A percentile compares a stretch with the other conserved stretches of the same genome.
Conservation (phyloP, 176 grass and related monocot genomes). For the Rhynchospora tenuis region DNA sequence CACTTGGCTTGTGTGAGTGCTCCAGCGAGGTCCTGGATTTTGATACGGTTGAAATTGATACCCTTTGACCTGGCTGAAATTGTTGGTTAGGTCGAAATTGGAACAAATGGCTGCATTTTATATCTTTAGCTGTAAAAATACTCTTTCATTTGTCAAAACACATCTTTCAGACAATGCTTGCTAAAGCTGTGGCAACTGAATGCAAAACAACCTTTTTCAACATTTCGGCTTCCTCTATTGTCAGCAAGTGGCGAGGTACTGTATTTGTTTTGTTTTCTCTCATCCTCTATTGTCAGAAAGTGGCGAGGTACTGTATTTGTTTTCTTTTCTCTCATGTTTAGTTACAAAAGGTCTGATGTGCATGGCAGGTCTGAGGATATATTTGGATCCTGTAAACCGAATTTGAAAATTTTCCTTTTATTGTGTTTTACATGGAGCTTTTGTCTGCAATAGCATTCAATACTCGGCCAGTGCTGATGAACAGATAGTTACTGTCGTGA, state of each 20-base stretch:
- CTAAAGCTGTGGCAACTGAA: constrained; percentile 93
- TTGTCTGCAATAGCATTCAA: neutral
- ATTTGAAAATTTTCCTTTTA: neutral
- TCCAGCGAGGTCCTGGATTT: neutral
- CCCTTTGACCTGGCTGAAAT: neutral
- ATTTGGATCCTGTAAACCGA: neutral
- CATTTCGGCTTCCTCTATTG: constrained; percentile 92
- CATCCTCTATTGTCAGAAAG: constrained; percentile 82
- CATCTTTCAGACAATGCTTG: constrained; percentile 88
- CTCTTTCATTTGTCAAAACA: constrained; percentile 11
- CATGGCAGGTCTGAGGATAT: neutral
- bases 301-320: constrained; percentile 55
- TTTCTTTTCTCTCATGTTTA: constrained; percentile 14
- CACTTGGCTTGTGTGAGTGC: neutral
- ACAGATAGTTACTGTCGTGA: neutral
- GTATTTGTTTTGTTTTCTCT: constrained; percentile 16
- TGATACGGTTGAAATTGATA: no score
- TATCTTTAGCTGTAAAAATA: neutral
- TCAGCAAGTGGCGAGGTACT: constrained; percentile 93
- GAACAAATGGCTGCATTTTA: constrained; percentile 14
- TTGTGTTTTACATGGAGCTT: neutral
- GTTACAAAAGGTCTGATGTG: neutral
- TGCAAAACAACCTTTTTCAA: constrained; percentile 99
- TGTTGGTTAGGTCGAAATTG: neutral
- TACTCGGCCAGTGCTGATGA: neutral